Percentiles rank a stretch among this genome's conserved stretches.
These are phyloP conservation scores for Apiospora phragmitis DNA, from an alignment of 2,329 filamentous ascomycete genomes.

Conservation along the genomic window DNA sequence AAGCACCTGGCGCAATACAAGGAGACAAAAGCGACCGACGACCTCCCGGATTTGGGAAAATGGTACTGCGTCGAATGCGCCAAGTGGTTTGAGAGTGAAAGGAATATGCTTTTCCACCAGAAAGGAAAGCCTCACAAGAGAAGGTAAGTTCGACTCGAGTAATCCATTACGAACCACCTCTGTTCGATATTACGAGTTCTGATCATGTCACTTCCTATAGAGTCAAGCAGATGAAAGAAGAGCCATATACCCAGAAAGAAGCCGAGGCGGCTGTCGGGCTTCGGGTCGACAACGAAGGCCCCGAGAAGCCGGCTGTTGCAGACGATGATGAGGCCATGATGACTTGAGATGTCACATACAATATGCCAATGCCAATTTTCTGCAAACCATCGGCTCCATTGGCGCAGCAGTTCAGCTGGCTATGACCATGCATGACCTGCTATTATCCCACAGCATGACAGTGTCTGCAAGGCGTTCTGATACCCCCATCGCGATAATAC, in stretches of 20 bases:
- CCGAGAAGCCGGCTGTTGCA: conserved; percentile 24
- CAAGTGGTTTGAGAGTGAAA: conserved; percentile 91
- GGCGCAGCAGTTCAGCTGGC: not conserved
- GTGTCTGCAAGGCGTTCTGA: not conserved
- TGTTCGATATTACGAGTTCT: conserved; percentile 22
- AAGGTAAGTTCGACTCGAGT: conserved; percentile 52
- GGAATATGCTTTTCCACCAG: conserved; percentile 72
- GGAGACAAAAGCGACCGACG: conserved; percentile 76
- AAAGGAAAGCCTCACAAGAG: conserved; percentile 94
- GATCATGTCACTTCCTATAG: conserved; percentile 46
- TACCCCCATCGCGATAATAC: not conserved
- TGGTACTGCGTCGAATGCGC: conserved; percentile 92
- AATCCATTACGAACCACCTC: not conserved
- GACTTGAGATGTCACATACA: conserved; percentile 23
- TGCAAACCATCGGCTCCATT: not conserved
- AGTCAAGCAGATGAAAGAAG: conserved; percentile 78
- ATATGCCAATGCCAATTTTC: not conserved
- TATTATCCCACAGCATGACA: not conserved
- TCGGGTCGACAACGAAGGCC: conserved; percentile 63
- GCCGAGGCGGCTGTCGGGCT: conserved; percentile 80
- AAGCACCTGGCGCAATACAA: conserved; percentile 81
- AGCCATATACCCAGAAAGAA: conserved; percentile 82
- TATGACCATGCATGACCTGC: not conserved
- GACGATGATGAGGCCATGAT: conserved; percentile 41
- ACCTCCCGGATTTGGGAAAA: conserved; percentile 81